Percentiles rank a stretch among this genome's conserved stretches.
Evolutionary conservation across 116 monocot species (phyloP).

Genomic region (Phalaenopsis hybrid): DNA sequence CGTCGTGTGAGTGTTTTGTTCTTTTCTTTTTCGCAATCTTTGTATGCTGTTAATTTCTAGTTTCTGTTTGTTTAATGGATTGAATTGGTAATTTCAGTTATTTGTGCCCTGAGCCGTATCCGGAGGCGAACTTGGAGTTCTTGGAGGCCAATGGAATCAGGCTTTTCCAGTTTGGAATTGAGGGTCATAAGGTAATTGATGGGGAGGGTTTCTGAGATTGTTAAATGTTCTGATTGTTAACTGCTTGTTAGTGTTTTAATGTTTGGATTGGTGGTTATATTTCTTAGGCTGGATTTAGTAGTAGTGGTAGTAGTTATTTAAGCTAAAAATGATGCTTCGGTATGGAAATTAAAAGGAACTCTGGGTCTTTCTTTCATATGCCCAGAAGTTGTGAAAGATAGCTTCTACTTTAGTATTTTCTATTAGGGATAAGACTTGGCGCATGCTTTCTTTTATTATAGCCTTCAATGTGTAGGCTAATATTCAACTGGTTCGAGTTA

Average conservation of each 20-base stretch:
- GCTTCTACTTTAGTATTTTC: background rate
- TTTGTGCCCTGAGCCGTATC: conserved; percentile 62
- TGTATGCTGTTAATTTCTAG: background rate
- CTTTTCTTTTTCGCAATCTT: background rate
- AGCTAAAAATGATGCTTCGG: background rate
- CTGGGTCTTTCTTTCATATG: background rate
- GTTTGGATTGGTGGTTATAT: too few relatives aligned
- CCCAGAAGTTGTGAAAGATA: background rate
- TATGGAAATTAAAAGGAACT: background rate
- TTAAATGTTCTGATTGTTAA: background rate
- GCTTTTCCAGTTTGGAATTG: conserved; percentile 55
- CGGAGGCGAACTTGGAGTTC: conserved; percentile 34
- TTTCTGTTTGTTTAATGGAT: background rate
- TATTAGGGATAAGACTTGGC: background rate
- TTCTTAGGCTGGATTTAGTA: background rate
- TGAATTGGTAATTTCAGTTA: conserved; percentile 29
- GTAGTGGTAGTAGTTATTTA: background rate
- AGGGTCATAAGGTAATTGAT: conserved; percentile 36
- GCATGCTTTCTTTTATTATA: background rate
- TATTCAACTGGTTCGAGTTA: too few relatives aligned
- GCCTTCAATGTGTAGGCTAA: too few relatives aligned
- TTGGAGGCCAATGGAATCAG: conserved; percentile 28
- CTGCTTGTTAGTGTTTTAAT: background rate
- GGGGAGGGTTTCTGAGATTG: background rate
- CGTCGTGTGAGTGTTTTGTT: conserved; percentile 29